These are phyloP conservation scores for Aphelidium insulamus DNA, from an alignment of 371 early-diverging fungal genomes.

Conservation along the genomic window DNA sequence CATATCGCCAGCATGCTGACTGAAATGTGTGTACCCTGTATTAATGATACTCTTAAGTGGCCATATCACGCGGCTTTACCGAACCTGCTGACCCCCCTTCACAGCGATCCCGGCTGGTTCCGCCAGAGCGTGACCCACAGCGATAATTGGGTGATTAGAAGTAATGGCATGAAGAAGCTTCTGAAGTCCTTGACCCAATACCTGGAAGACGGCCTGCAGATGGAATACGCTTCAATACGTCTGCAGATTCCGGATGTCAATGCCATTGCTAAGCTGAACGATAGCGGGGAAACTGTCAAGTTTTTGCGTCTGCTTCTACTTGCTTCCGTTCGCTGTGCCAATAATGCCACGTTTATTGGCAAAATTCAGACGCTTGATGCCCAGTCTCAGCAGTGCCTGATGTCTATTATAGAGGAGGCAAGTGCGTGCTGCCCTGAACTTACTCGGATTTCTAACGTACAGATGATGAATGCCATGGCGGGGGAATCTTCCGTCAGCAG, in stretches of 20 bases:
- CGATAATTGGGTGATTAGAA: conserved; percentile 79
- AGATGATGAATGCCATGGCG: no score
- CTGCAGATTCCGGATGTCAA: conserved; percentile 43
- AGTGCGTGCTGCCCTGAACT: no score
- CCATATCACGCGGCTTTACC: no score
- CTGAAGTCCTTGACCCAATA: conserved; percentile 56
- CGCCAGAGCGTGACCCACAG: conserved; percentile 43
- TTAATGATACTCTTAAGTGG: no score
- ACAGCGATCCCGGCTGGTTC: conserved; percentile 72
- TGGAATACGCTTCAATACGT: conserved; percentile 18
- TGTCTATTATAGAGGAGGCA: conserved; percentile 61
- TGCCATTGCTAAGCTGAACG: conserved; percentile 54
- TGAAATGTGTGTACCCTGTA: no score
- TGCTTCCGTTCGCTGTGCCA: conserved; percentile 55
- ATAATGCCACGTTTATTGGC: conserved; percentile 49
- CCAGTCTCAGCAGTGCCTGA: conserved; percentile 49
- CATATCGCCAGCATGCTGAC: no score
- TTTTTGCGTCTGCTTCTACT: conserved; percentile 55
- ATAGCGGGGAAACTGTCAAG: conserved; percentile 41
- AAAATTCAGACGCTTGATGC: conserved; percentile 50
- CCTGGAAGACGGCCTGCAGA: conserved; percentile 51
- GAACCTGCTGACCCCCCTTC: neutral
- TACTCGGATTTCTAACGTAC: no score
- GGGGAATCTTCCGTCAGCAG: no score
- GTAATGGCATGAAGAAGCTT: conserved; percentile 71